Evolutionary conservation across 2,329 filamentous ascomycete species (phyloP).

Genomic region (Sphaerulina populicola): DNA sequence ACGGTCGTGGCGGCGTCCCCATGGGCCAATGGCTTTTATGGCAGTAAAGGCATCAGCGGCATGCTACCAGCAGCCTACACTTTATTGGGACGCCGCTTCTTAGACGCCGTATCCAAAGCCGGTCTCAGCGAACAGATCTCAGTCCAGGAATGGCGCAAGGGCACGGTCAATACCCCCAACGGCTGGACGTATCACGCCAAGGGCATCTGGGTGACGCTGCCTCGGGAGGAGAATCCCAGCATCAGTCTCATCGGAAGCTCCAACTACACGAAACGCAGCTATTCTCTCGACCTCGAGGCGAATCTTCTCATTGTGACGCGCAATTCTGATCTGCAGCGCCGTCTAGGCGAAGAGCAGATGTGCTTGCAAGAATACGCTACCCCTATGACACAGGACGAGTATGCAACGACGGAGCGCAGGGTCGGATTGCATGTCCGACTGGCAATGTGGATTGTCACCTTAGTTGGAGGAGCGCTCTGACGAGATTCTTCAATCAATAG

Average conservation of each 20-base stretch:
- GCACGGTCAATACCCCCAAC: conserved; percentile 67
- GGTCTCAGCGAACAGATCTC: conserved; percentile 53
- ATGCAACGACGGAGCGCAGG: conserved; percentile 69
- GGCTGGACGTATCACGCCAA: conserved; percentile 99
- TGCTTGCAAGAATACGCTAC: conserved; percentile 70
- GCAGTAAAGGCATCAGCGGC: conserved; percentile 76
- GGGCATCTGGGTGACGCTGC: conserved; percentile 79
- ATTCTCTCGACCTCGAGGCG: conserved; percentile 82
- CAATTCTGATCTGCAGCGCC: conserved; percentile 61
- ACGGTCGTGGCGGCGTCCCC: conserved; percentile 89
- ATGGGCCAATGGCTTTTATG: conserved; percentile 90
- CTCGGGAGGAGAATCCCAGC: conserved; percentile 54
- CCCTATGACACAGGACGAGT: conserved; percentile 64
- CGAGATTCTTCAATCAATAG: too few relatives aligned
- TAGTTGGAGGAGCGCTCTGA: conserved; percentile 79
- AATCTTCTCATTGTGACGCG: conserved; percentile 78
- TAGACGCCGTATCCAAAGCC: conserved; percentile 52
- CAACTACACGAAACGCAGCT: conserved; percentile 92
- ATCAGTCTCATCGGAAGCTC: conserved; percentile 82
- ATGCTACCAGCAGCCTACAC: conserved; percentile 90
- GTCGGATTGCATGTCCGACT: conserved; percentile 77
- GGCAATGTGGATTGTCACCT: conserved; percentile 86
- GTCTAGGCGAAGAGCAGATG: conserved; percentile 68
- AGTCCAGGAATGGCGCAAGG: conserved; percentile 80
- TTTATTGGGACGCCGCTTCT: conserved; percentile 72